These are phyloP conservation scores for Boletellus deceptivus DNA, from an alignment of 1,284 basidiomycete genomes.

Conservation along the genomic window DNA sequence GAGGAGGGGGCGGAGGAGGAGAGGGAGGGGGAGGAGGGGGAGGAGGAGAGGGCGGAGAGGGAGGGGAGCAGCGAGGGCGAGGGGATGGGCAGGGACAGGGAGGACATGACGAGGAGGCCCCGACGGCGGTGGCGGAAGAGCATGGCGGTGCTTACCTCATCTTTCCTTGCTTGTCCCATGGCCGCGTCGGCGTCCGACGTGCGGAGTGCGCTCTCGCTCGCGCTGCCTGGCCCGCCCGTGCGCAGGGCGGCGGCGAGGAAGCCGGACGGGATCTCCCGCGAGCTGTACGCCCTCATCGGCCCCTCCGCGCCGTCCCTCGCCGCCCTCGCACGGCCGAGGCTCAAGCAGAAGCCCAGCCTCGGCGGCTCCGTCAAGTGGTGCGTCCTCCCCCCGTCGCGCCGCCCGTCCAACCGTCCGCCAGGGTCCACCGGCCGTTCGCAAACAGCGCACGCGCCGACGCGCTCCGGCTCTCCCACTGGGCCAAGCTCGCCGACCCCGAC, in stretches of 20 bases:
- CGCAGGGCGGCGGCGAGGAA: conserved; percentile 43
- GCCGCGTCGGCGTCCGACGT: conserved; percentile 76
- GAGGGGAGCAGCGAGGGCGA: neutral
- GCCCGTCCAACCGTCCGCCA: conserved; percentile 28
- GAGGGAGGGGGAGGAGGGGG: neutral
- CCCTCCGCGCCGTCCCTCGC: conserved; percentile 84
- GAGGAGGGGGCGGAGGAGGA: neutral
- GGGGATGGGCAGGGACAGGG: neutral
- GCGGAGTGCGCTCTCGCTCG: conserved; percentile 76
- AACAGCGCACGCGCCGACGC: conserved; percentile 62
- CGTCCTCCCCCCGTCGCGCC: neutral
- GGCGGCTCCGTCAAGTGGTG: conserved; percentile 68
- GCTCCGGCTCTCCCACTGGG: conserved; percentile 68
- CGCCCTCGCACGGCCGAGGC: conserved; percentile 73
- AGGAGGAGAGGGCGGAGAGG: neutral
- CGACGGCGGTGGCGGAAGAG: neutral
- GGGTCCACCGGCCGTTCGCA: conserved; percentile 75
- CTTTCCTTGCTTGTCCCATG: no score
- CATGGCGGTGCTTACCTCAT: neutral
- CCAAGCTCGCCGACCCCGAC: conserved; percentile 55
- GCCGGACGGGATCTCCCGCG: conserved; percentile 89
- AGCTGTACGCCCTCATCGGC: conserved; percentile 93
- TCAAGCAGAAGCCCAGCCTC: conserved; percentile 83
- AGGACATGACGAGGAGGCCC: neutral
- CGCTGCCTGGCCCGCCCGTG: conserved; percentile 36